A percentile compares a stretch with the other conserved stretches of the same genome.
Evolutionary conservation across 2,329 filamentous ascomycete genomes (phyloP).

Genomic region (Botrytis sinoallii): DNA sequence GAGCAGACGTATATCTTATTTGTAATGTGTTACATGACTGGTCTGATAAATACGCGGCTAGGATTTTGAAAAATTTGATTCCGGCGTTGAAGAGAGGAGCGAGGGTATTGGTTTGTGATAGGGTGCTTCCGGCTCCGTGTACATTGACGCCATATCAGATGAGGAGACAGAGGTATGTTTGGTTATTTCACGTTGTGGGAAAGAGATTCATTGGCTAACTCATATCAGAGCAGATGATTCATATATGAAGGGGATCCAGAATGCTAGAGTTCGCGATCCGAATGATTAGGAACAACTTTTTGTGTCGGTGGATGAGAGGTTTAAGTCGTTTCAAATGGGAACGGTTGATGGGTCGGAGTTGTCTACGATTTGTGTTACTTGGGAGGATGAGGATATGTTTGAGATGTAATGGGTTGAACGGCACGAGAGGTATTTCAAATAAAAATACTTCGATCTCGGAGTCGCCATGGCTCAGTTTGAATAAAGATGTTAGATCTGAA

Average conservation of each 20-base stretch:
- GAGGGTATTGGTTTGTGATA: neutral
- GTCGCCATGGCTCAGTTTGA: neutral
- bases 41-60: neutral
- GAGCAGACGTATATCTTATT: neutral
- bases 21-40: neutral
- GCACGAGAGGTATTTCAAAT: neutral
- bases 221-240: neutral
- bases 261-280: neutral
- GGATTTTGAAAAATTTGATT: neutral
- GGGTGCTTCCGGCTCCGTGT: neutral
- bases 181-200: neutral
- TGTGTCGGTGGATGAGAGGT: neutral
- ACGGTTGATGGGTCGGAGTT: neutral
- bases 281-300: constrained; percentile 10
- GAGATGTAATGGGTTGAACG: neutral
- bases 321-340: neutral
- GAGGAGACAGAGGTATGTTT: neutral
- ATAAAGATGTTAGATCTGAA: too few relatives aligned
- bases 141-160: neutral
- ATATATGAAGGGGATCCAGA: neutral
- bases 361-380: neutral
- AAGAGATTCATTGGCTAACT: neutral
- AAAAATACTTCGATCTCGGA: neutral
- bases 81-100: neutral
- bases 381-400: neutral